These are phyloP conservation scores for Fusarium luffae DNA, from an alignment of 2,329 filamentous ascomycete species.

Conservation along the genomic window DNA sequence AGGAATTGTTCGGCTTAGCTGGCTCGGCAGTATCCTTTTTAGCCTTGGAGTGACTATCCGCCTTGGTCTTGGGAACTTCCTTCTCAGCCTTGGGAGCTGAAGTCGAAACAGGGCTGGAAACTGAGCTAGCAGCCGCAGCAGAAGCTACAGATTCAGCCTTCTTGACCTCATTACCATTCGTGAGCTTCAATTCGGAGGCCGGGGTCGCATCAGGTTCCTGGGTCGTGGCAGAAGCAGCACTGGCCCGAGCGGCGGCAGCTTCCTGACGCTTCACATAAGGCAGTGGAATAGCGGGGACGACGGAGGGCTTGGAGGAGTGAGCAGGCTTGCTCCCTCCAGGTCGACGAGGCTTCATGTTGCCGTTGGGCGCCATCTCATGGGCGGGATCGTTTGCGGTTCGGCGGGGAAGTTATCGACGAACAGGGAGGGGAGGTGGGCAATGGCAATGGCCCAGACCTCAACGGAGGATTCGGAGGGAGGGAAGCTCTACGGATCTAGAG, in stretches of 20 bases:
- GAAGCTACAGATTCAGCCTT: slow-evolving; percentile 10
- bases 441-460: slow-evolving; percentile 43
- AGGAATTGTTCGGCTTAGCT: slow-evolving; percentile 28
- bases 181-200: slow-evolving; percentile 35
- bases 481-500: slow-evolving; percentile 47
- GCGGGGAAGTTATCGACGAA: slow-evolving; percentile 37
- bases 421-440: slow-evolving; percentile 37
- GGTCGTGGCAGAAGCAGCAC: slow-evolving; percentile 24
- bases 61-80: slow-evolving; percentile 22
- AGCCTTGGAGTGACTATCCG: slow-evolving; percentile 20
- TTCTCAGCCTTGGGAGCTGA: slow-evolving; percentile 27
- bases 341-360: slow-evolving; percentile 49
- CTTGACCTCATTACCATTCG: slow-evolving; percentile 32
- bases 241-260: slow-evolving; percentile 48
- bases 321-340: slow-evolving; percentile 46
- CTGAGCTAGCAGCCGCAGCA: slow-evolving; percentile 10
- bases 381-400: slow-evolving; percentile 34
- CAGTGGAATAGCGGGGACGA: slow-evolving; percentile 54
- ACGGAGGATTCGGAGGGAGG: slow-evolving; percentile 38
- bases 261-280: slow-evolving; percentile 54
- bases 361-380: slow-evolving; percentile 51
- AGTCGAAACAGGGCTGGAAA: slow-evolving; percentile 22
- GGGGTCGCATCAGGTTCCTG: slow-evolving; percentile 15
- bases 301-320: slow-evolving; percentile 49
- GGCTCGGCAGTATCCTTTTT: slow-evolving; percentile 14